These are phyloP conservation scores for Globisporangium cylindrosporum DNA, from an alignment of 352 stramenopile genomes.

Conservation along the genomic window DNA sequence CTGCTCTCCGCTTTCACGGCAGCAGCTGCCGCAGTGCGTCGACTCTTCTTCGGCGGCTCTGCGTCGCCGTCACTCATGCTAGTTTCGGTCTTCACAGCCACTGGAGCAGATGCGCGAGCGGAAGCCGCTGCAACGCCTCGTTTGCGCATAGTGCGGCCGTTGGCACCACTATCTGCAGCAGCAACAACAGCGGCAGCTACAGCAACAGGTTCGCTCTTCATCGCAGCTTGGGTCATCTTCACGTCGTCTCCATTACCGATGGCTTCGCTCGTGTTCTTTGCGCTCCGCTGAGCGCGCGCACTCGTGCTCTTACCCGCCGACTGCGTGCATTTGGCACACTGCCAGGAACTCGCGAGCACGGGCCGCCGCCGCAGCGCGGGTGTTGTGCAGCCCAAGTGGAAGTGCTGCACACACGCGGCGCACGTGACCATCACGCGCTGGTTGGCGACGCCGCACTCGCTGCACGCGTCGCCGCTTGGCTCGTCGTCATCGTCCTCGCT, in stretches of 20 bases:
- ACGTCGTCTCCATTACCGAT: background rate
- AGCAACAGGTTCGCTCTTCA: background rate
- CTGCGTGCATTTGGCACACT: conserved; percentile 33
- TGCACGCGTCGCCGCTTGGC: conserved; percentile 23
- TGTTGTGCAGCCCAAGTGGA: conserved; percentile 56
- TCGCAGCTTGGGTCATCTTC: background rate
- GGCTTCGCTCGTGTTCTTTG: conserved; percentile 9
- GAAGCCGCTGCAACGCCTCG: background rate
- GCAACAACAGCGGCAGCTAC: background rate
- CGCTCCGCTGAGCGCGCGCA: background rate
- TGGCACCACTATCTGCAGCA: background rate
- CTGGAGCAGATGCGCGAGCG: too few species aligned
- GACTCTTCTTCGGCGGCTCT: conserved; percentile 12
- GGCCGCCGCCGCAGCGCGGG: conserved; percentile 52
- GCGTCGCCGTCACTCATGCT: background rate
- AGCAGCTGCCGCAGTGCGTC: background rate
- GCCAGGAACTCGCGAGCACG: conserved; percentile 33
- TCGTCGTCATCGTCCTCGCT: conserved; percentile 14
- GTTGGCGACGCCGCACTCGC: conserved; percentile 35
- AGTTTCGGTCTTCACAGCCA: background rate
- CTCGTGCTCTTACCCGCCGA: background rate
- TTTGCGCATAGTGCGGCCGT: background rate
- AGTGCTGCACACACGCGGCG: conserved; percentile 31
- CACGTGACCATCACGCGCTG: conserved; percentile 49
- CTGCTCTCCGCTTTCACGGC: background rate